Percentiles rank a stretch among this genome's conserved stretches.
Evolutionary conservation across 2,329 filamentous ascomycete genomes (phyloP).

Genomic region (Cercospora sp.): DNA sequence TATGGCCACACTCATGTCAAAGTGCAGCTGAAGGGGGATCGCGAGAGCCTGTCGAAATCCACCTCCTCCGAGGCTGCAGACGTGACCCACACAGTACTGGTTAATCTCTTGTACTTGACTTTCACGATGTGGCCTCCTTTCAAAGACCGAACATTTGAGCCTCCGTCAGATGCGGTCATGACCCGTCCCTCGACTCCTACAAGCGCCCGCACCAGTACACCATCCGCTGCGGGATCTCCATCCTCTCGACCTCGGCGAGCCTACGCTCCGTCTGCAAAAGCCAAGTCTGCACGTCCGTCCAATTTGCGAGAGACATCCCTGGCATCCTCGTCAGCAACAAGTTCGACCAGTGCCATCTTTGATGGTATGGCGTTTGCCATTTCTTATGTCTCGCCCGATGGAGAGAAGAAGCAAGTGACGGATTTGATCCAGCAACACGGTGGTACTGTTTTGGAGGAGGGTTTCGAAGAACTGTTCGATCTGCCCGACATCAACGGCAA

Average conservation of each 20-base stretch:
- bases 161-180: constrained; percentile 15
- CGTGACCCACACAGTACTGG: constrained; percentile 42
- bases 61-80: constrained; percentile 18
- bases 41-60: constrained; percentile 39
- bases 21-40: constrained; percentile 42
- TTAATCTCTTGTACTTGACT: constrained; percentile 48
- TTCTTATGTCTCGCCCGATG: constrained; percentile 64
- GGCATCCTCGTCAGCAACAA: constrained; percentile 18
- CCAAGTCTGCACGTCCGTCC: constrained; percentile 15
- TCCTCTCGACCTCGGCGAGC: constrained; percentile 51
- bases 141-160: constrained; percentile 41
- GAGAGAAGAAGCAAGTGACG: constrained; percentile 60
- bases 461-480: constrained; percentile 81
- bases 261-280: constrained; percentile 22
- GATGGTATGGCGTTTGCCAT: constrained; percentile 83
- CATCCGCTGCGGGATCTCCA: constrained; percentile 48
- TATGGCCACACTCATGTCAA: constrained; percentile 44
- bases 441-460: constrained; percentile 68
- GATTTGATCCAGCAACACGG: constrained; percentile 68
- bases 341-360: constrained; percentile 56
- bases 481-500: constrained; percentile 38
- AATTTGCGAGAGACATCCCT: constrained; percentile 33
- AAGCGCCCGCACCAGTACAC: constrained; percentile 33
- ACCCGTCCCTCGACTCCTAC: constrained; percentile 13
- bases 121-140: constrained; percentile 46